Conservation (phyloP, 2,329 filamentous ascomycete genomes). For the Gremmenia infestans region DNA sequence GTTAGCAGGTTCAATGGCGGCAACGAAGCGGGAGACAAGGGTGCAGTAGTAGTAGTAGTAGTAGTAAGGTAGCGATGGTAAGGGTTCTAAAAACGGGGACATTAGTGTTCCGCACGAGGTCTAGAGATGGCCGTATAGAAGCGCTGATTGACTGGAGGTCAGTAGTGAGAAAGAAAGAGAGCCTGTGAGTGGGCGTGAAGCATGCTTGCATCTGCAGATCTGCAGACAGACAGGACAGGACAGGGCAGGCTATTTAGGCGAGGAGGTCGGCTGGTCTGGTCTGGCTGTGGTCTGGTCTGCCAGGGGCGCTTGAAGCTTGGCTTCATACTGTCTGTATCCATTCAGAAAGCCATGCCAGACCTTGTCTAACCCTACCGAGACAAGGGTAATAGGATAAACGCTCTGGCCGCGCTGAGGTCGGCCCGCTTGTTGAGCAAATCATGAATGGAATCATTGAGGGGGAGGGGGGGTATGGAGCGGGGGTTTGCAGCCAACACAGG, state of each 20-base stretch:
- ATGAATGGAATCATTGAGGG: neutral
- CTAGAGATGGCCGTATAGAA: neutral
- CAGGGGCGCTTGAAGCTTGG: neutral
- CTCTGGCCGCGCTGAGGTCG: constrained; percentile 6
- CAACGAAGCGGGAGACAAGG: neutral
- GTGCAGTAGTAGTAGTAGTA: neutral
- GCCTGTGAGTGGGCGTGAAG: neutral
- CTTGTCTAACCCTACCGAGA: neutral
- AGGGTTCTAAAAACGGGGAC: neutral
- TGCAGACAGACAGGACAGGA: too few relatives aligned
- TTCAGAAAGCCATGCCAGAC: neutral
- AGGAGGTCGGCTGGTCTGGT: neutral
- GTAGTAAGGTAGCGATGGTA: neutral
- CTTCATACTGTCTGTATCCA: neutral
- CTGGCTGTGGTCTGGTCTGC: neutral
- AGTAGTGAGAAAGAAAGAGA: neutral
- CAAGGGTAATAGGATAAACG: constrained; percentile 2
- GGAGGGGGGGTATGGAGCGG: neutral
- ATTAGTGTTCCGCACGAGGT: neutral
- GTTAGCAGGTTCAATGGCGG: neutral
- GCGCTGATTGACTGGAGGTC: constrained; percentile 1
- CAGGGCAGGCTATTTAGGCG: neutral
- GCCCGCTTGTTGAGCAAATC: constrained; percentile 10
- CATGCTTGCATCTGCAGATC: neutral
- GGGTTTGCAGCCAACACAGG: too few relatives aligned